A percentile compares a stretch with the other conserved stretches of the same genome.
These are phyloP conservation scores for Carallia brachiata DNA, from an alignment of 345 rosid genomes.

Conservation along the genomic window DNA sequence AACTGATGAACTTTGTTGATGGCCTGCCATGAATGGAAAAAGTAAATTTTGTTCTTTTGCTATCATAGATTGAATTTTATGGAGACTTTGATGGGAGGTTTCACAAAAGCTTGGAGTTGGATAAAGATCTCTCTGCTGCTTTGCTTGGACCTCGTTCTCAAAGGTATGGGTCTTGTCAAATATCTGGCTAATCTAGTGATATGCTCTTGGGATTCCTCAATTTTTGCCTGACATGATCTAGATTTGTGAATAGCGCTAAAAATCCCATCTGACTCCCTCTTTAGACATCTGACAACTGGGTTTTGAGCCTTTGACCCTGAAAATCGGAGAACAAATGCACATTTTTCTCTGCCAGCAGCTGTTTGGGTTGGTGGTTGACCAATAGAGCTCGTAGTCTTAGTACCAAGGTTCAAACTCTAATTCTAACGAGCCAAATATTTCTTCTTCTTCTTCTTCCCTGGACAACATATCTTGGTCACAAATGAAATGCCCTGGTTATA, in stretches of 20 bases:
- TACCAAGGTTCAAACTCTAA: too few species aligned
- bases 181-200: not conserved
- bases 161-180: constrained; percentile 45
- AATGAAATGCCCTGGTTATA: not conserved
- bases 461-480: not conserved
- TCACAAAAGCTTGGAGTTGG: constrained; percentile 86
- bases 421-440: too few species aligned
- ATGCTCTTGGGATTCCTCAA: not conserved
- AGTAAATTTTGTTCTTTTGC: not conserved
- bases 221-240: not conserved
- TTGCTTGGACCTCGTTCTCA: constrained; percentile 81
- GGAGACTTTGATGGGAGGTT: constrained; percentile 85
- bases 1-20: not conserved
- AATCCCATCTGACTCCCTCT: not conserved
- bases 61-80: constrained; percentile 72
- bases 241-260: not conserved
- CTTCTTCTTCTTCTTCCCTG: too few species aligned
- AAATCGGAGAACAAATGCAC: not conserved
- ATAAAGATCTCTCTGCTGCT: constrained; percentile 82
- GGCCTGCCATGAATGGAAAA: too few species aligned
- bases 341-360: too few species aligned
- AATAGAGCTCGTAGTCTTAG: too few species aligned
- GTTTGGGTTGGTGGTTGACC: too few species aligned
- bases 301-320: not conserved
- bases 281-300: not conserved